A percentile compares a stretch with the other conserved stretches of the same genome.
Evolutionary conservation across 331 rosid species (phyloP).

Genomic region (Saraca asoca): DNA sequence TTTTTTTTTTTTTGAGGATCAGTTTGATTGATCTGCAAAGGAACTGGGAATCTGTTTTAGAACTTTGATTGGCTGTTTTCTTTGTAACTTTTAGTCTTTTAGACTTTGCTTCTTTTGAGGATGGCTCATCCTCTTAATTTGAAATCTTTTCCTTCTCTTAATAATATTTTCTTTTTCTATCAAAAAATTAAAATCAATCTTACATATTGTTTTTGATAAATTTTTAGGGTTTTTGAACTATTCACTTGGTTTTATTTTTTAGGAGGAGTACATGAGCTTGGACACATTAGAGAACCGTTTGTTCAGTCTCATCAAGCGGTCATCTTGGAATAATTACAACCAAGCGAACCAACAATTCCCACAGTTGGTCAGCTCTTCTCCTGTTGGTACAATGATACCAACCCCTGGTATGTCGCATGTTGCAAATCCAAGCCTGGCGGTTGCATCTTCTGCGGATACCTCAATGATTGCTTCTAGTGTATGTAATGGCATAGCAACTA

Average conservation of each 20-base stretch:
- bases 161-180: too few relatives aligned
- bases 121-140: too few relatives aligned
- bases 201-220: neutral
- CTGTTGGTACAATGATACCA: constrained; percentile 83
- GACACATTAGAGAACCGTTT: constrained; percentile 75
- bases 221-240: neutral
- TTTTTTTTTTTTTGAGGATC: too few relatives aligned
- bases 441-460: constrained; percentile 62
- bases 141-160: too few relatives aligned
- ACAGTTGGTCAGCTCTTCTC: constrained; percentile 67
- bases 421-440: constrained; percentile 70
- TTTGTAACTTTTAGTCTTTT: too few relatives aligned
- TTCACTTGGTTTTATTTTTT: constrained; percentile 1
- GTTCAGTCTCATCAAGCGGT: constrained; percentile 43
- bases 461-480: constrained; percentile 61
- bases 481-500: constrained; percentile 48
- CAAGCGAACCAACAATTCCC: constrained; percentile 51
- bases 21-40: too few relatives aligned
- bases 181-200: neutral
- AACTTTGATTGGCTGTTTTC: too few relatives aligned
- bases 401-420: constrained; percentile 87
- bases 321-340: constrained; percentile 47
- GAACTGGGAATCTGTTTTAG: too few relatives aligned
- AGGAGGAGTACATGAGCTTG: constrained; percentile 88
- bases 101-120: too few relatives aligned